A percentile compares a stretch with the other conserved stretches of the same genome.
These are phyloP conservation scores for Chalaropsis thielavioides DNA, from an alignment of 2,329 filamentous ascomycete genomes.

Conservation along the genomic window DNA sequence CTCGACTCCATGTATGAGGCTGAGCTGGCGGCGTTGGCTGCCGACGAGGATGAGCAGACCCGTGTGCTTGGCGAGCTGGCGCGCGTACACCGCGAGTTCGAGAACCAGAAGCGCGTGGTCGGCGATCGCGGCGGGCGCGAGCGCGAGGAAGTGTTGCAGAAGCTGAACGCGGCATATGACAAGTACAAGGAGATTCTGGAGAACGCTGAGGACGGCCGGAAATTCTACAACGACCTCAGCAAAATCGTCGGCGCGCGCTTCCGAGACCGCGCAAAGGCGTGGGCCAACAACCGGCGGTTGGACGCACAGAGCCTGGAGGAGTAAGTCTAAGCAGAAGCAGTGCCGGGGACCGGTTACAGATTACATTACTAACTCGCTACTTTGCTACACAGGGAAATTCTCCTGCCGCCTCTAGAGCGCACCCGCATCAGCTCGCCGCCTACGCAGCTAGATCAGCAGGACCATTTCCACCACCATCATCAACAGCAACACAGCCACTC, in stretches of 20 bases:
- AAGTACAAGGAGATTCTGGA: conserved; percentile 93
- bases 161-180: conserved; percentile 77
- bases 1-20: conserved; percentile 62
- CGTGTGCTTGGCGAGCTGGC: conserved; percentile 53
- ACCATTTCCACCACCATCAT: conserved; percentile 19
- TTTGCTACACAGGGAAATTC: conserved; percentile 31
- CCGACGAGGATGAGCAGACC: conserved; percentile 64
- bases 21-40: conserved; percentile 55
- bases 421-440: conserved; percentile 9
- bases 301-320: conserved; percentile 69
- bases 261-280: conserved; percentile 60
- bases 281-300: conserved; percentile 64
- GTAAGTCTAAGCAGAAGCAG: conserved; percentile 34
- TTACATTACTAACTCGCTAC: neutral
- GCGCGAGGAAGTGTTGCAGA: conserved; percentile 74
- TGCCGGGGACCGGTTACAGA: no score
- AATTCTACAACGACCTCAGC: conserved; percentile 93
- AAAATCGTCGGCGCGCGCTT: conserved; percentile 70
- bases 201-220: conserved; percentile 79
- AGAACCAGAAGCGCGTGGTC: conserved; percentile 51
- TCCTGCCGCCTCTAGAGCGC: conserved; percentile 34
- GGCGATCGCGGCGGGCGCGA: conserved; percentile 50
- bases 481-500: conserved; percentile 9
- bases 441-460: conserved; percentile 19
- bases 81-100: conserved; percentile 65